Evolutionary conservation across 2,329 filamentous ascomycete genomes (phyloP).

Genomic region (Mycosphaerelloides madeirae): DNA sequence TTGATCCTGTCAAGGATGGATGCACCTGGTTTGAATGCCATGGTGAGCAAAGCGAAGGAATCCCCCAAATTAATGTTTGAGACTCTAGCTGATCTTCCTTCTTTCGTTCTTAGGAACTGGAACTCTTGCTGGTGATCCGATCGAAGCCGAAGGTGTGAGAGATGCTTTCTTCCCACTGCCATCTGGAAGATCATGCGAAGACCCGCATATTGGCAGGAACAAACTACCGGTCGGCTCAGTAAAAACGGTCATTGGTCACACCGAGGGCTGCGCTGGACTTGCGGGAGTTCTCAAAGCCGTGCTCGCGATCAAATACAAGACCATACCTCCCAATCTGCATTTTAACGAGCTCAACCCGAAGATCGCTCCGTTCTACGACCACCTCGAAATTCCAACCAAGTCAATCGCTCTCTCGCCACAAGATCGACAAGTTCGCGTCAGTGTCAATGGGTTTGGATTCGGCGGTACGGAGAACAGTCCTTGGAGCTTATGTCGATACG

Average conservation of each 20-base stretch:
- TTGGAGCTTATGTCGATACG: too few species aligned
- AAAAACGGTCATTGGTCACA: conserved; percentile 26
- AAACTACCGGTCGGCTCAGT: conserved; percentile 22
- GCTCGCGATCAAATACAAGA: conserved; percentile 24
- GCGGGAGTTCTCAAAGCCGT: conserved; percentile 26
- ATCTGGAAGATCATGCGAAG: neutral
- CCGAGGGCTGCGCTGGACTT: conserved; percentile 23
- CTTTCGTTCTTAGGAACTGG: too few species aligned
- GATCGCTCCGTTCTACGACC: conserved; percentile 26
- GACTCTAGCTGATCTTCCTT: too few species aligned
- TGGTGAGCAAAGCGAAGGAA: too few species aligned
- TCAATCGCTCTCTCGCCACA: conserved; percentile 28
- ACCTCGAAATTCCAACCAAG: conserved; percentile 15
- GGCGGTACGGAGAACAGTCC: too few species aligned
- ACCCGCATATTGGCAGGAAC: neutral
- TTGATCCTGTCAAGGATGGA: conserved; percentile 10
- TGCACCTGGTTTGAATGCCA: too few species aligned
- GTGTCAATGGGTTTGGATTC: conserved; percentile 24
- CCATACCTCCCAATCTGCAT: conserved; percentile 25
- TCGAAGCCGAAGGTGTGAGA: conserved; percentile 23
- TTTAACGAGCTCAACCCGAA: conserved; percentile 23
- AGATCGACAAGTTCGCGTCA: conserved; percentile 6
- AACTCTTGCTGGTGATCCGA: conserved; percentile 28
- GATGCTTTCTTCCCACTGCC: conserved; percentile 11
- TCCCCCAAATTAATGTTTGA: too few species aligned